Base-by-base conservation (phyloP, 2,329 filamentous ascomycete species). In the Beauveria rudraprayagi region DNA sequence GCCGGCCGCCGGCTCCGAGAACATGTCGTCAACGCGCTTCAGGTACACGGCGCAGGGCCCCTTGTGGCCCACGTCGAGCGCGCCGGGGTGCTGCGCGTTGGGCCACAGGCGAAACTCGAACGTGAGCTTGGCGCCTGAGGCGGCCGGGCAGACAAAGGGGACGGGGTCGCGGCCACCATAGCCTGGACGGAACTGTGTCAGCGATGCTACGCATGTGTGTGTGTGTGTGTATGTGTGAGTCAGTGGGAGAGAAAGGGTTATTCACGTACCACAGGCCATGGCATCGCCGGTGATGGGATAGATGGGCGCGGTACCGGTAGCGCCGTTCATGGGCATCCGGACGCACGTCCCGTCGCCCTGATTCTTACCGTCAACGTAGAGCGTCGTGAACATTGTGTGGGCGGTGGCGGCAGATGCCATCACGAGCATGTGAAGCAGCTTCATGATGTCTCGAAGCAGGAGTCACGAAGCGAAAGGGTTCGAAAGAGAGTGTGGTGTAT, bases 21-120 rank as follows among this genome's bases (percentile, higher is more conserved):
- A 74, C 62, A 86, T 83, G 61, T 84, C 78, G 65, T 77, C 73
- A 1, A 91, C 82, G 67, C 84, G 83, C 76, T 91, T 91, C 75
- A 90, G 77, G 72, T 91, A 92, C 26, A 91, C 82, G 30, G 87
- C 82, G 68, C 88, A 90, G 54, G 89, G 87, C 0, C 89, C 89
- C 70, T 83, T 80, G 72, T 88, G 86, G 40, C 79, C 81, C 14
- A 69, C 68, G 69, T 87, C 87, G 62, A 91, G 80, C 61, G 78
- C 74, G 24, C 82, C 81, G 3, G 81, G 78, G 40, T 77, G 69
- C 28, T 78, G 72, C 50, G 78, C 80, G 69, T 86, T 78, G 51
- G 87, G 79, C 72, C 78, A 85, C 61, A 78, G 73, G 62, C 86
- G 85, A 76, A 84, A 90, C 69, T 88, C 80, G 67, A 91, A 88